Evolutionary conservation across 108 stramenopile genomes (phyloP).

Genomic region (Pseudonitzschia delicatissima): DNA sequence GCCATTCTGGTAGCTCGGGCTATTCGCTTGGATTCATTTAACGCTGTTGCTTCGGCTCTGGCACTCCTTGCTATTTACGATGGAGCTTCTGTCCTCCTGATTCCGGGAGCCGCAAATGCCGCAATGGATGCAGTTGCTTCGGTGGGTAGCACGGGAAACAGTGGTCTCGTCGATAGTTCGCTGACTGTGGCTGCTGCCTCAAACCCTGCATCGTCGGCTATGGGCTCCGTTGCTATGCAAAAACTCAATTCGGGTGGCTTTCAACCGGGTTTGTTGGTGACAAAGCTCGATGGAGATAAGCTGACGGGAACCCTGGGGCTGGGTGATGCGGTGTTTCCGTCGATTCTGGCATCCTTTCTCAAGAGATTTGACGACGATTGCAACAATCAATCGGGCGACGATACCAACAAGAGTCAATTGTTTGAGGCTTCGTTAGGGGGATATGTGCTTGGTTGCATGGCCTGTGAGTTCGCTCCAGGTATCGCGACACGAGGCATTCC

Average conservation of each 20-base stretch:
- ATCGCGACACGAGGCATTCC: constrained; percentile 40
- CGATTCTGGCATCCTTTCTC: constrained; percentile 38
- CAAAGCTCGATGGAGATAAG: constrained; percentile 19
- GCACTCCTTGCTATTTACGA: constrained; percentile 33
- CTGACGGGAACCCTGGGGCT: constrained; percentile 46
- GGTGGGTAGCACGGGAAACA: neutral
- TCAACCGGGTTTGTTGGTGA: constrained; percentile 51
- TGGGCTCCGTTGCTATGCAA: constrained; percentile 38
- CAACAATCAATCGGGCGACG: neutral
- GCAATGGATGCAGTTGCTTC: neutral
- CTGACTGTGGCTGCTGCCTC: constrained; percentile 1
- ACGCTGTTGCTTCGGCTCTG: constrained; percentile 22
- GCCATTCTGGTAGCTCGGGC: constrained; percentile 51
- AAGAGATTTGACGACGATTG: constrained; percentile 29
- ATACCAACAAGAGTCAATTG: constrained; percentile 3
- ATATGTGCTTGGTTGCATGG: constrained; percentile 38
- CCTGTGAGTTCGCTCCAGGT: constrained; percentile 42
- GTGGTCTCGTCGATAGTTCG: constrained; percentile 16
- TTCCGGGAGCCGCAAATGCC: constrained; percentile 19
- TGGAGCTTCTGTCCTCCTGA: constrained; percentile 31
- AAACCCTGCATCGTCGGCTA: constrained; percentile 21
- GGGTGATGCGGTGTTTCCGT: constrained; percentile 61
- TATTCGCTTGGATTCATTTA: constrained; percentile 23
- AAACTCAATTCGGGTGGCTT: constrained; percentile 30
- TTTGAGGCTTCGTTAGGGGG: constrained; percentile 32